Base-by-base conservation (phyloP, 2,329 filamentous ascomycete species). In the Arachnopeziza araneosa region DNA sequence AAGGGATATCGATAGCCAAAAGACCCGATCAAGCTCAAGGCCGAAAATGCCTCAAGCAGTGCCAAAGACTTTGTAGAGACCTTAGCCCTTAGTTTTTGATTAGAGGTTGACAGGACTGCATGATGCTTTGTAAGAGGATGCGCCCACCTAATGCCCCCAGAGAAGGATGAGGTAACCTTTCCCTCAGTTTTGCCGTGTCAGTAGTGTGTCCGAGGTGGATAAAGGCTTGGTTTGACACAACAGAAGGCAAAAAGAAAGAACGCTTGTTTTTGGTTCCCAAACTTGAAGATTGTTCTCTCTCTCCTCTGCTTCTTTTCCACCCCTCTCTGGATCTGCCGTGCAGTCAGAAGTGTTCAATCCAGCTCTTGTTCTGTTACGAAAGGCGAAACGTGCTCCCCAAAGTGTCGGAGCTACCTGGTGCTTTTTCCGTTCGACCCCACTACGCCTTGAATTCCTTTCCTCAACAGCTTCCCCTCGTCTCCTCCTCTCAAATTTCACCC, bases 121-220 rank as follows among this genome's bases (percentile, higher is more conserved):
- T 44, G 36, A 44, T 44, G 36, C 36, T 44, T 44, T 44, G 72
- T 79, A 66, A 83, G 75, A 64, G 83, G 80, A 49, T 85, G 73
- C 61, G 81, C 78, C 70, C 83, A 85, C 69, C 82, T 79, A 76
- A 83, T 78, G 60, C 75, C 72, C 50, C 72, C 70, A 62, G 75
- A 76, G 54, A 78, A 77, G 66, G 78, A 75, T 23, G 76, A 77
- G 58, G 75, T 76, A 70, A 79, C 76, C 36, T 44, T 32, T 44
- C 36, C 26, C 26, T 44, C 17, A 44, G 36, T 44, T 44, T 44
- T 44, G 36, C 36, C 36, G 36, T 44, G 36, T 17, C 2, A 44
- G 36, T 14, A 44, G 17, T 44, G 36, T 14, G 36, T 14, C 6
- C 17, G 12, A 19, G 12, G 36, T 44, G 36, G 36, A 44, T 44